Evolutionary conservation across 805 yeast genomes (phyloP).

Genomic region (Wickerhamomyces bisporus): DNA sequence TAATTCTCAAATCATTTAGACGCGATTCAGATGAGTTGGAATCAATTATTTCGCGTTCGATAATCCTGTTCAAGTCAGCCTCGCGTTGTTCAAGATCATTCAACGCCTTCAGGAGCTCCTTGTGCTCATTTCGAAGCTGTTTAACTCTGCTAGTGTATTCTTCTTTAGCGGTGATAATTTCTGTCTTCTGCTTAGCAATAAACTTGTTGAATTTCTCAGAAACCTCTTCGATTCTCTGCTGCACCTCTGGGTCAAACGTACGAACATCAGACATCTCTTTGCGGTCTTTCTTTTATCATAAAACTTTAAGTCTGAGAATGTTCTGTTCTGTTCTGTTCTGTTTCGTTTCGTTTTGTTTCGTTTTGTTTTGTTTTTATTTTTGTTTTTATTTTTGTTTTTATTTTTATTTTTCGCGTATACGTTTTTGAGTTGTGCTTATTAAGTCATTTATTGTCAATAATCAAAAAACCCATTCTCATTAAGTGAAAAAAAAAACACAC

Average conservation of each 20-base stretch:
- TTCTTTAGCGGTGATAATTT: constrained; percentile 30
- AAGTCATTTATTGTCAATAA: no score
- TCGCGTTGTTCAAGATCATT: constrained; percentile 9
- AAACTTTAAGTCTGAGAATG: no score
- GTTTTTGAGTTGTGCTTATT: no score
- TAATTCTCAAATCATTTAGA: constrained; percentile 26
- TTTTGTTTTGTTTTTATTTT: no score
- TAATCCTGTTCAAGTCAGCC: constrained; percentile 5
- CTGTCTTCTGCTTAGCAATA: constrained; percentile 29
- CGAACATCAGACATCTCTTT: constrained; percentile 18
- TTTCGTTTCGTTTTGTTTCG: no score
- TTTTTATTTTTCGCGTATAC: no score
- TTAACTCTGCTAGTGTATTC: constrained; percentile 27
- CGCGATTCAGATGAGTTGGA: constrained; percentile 31
- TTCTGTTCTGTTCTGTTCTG: no score
- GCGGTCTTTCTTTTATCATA: not conserved
- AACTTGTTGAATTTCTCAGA: constrained; percentile 32
- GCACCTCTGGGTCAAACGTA: constrained; percentile 32
- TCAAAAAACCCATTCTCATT: no score
- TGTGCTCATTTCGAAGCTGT: constrained; percentile 28
- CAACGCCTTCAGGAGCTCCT: constrained; percentile 23
- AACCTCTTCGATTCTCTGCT: constrained; percentile 34
- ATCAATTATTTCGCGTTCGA: constrained; percentile 13
- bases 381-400: no score
- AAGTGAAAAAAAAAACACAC: no score